Base-by-base conservation (phyloP, 768 basidiomycete genomes). In the Botryobasidium botryosum region DNA sequence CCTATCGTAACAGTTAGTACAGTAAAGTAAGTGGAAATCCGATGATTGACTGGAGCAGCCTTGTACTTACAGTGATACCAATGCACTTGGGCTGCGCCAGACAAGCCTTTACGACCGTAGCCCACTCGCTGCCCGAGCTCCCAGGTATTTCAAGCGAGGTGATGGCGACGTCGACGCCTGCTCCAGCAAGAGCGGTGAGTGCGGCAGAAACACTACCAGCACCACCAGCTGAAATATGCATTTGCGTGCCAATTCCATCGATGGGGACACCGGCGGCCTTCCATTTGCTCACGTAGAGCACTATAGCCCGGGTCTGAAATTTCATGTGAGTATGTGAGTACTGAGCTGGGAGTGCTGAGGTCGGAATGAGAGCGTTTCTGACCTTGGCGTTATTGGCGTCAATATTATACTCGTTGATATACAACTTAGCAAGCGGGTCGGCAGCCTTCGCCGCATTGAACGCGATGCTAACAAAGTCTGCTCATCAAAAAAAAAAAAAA, bases 391-490 rank as follows among this genome's bases (percentile, higher is more conserved):
- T 45, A 21, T 21, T 29, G 26, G 44, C 35, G 26, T 45, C 44
- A 17, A 45, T 32, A 24, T 45, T 45, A 29, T 45, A 45, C n/a
- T n/a, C 45, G 28, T 48, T 48, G 47, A 52, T 50, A 38, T 51
- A 51, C 13, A 52, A 37, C 62, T 69, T 71, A 32, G 71, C 70
- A 27, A 53, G 63, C 26, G 65, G 60, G 56, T 74, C 72, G 7
- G 68, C 67, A 29, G 63, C 59, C n/a, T 68, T 60, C 5, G 72
- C 71, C 25, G 69, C 66, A 49, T 62, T 52, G 63, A 71, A 72
- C 15, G 72, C 71, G 48, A 70, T 66, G 26, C 61, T 61, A 53
- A 74, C 64, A 56, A 70, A 72, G 38, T 63, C 62, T 44, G 10
- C 21, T 10, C 8, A 10, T 32, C 25, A 21, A n/a, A n/a, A n/a